Evolutionary conservation across 1,139 yeast species (phyloP), one percentile per base, ranked within the genome.

Genomic region (Candida pseudoviswanathii): DNA sequence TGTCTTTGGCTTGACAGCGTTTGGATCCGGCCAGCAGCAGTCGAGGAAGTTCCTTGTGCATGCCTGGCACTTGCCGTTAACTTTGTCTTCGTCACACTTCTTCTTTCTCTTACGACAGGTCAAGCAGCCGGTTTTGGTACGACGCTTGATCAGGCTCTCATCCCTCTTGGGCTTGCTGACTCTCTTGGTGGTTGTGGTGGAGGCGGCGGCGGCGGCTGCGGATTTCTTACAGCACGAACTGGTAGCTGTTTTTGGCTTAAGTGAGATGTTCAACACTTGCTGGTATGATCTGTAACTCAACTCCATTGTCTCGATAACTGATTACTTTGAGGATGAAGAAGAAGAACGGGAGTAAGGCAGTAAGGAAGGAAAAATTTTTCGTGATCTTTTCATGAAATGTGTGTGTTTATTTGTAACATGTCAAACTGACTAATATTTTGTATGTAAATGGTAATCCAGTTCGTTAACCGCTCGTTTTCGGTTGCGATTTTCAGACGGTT

Each of bases 11-110:
- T 43, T 29, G 4, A 48, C 21, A 29, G 44, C 34, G 16, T 24
- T 45, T 16, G 56, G 47, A 32, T 57, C 62, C 4, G 81, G 80
- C 73, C 81, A 78, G 43, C 73, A 67, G 55, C 81, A 76, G 50
- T 73, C 77, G 49, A 76, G 66, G 50, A 75, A 76, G 68, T 76
- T 76, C 54, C 81, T 65, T 9, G 75, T 68, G 53, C 81, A 76
- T 3, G 73, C 80, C 56, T 75, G 78, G 58, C 81, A 76, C 59
- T 76, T 76, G 2, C 80, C 80, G 51, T 70, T 70, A 10, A 68
- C 71, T 33, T 62, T 67, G 47, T 70, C 68, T 57, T 74, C 78
- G 55, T 74, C 79, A 62, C 79, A 74, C 68, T 74, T 74, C 68
- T 74, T 74, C 70, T 74, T 74, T 61, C 79, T 68, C 61, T 65